Base-by-base conservation (phyloP, 768 basidiomycete genomes). In the Amanita pseudoporphyria region DNA sequence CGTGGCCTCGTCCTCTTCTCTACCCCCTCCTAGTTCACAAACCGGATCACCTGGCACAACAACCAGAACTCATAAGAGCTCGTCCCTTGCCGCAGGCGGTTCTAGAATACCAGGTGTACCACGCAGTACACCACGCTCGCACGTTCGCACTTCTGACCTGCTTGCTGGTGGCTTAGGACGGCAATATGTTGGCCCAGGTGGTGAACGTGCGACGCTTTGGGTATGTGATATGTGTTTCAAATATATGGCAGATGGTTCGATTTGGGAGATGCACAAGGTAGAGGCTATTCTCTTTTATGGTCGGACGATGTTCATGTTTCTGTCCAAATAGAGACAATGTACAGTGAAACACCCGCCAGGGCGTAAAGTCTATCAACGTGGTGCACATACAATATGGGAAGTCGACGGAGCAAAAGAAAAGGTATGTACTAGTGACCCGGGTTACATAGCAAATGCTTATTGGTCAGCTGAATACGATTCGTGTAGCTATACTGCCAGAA, bases 181-280 rank as follows among this genome's bases (percentile, higher is more conserved):
- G 18, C 67, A 70, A 14, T 66, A 71, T 41, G 6, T 50, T 19
- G 46, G 46, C n/a, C 49, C 49, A 3, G 62, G 60, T 14, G 73
- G 68, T 3, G 81, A 80, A 54, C 71, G 72, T 43, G 66, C 78
- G 14, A 65, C 69, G 28, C 64, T 94, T 16, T 93, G 82, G 78
- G 89, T 94, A 5, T 95, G 92, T 61, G 86, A 93, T 56, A 77
- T 80, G 53, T 99, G 95, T 68, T 96, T 97, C 81, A 98, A 96
- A 68, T 99, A 99, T 61, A 90, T 93, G 84, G 71, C 80, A 2
- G 84, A 90, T 40, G 77, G 79, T 13, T 64, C 68, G 1, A 69
- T 72, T 18, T 94, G 86, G 81, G 84, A 75, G 53, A 53, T 81
- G 53, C 71, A 83, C 53, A 84, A 87, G 57, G 73, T 77, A 37